phyloP scores from a whole-genome alignment of 371 early-diverging fungal genomes.

The Lichtheimia ornata region DNA sequence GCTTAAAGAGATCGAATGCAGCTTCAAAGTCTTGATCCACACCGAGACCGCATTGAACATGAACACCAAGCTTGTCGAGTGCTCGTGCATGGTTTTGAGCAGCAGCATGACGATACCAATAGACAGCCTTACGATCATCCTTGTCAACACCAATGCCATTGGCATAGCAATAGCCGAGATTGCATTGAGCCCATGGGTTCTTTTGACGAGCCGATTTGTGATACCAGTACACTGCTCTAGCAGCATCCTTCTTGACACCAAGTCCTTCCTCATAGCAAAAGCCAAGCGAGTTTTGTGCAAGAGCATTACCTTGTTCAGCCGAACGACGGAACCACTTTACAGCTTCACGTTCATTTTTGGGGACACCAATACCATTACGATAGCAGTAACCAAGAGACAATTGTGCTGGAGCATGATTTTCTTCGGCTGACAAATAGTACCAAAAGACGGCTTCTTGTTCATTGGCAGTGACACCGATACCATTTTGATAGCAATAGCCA shows the following conservation, averaged over 20 bases:
- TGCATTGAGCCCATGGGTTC: conserved; percentile 82
- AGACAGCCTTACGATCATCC: conserved; percentile 60
- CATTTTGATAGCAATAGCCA: conserved; percentile 91
- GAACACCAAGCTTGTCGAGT: conserved; percentile 80
- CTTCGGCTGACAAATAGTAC: conserved; percentile 66
- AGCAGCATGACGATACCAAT: conserved; percentile 70
- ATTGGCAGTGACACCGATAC: conserved; percentile 74
- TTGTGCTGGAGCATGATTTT: conserved; percentile 66
- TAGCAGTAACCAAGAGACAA: conserved; percentile 84
- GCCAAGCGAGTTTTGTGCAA: conserved; percentile 84
- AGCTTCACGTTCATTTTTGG: conserved; percentile 63
- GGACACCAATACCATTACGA: conserved; percentile 71
- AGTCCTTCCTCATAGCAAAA: conserved; percentile 76
- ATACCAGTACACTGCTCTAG: conserved; percentile 79
- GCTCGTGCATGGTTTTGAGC: conserved; percentile 66
- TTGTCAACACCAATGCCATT: conserved; percentile 72
- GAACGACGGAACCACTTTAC: conserved; percentile 67
- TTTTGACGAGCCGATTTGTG: conserved; percentile 70
- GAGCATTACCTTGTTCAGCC: conserved; percentile 70
- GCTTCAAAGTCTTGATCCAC: conserved; percentile 49
- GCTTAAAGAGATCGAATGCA: conserved; percentile 59
- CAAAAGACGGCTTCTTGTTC: conserved; percentile 66
- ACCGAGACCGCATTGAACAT: conserved; percentile 76
- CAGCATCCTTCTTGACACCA: conserved; percentile 60
- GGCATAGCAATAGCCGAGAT: conserved; percentile 79